These are phyloP conservation scores for Xerocomellus chrysenteron DNA, from an alignment of 768 basidiomycete species.

Conservation along the genomic window DNA sequence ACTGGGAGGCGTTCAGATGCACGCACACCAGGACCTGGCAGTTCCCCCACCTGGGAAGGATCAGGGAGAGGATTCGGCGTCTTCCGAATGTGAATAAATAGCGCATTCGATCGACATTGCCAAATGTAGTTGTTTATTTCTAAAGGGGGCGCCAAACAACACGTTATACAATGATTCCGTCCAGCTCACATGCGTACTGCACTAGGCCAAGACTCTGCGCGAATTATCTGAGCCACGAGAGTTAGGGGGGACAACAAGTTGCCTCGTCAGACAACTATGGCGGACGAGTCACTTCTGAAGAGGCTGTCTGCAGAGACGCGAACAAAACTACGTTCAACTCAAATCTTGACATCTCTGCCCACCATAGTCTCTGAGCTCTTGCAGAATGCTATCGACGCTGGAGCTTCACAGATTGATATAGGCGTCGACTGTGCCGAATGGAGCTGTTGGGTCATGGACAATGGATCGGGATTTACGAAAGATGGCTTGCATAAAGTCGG, in stretches of 20 bases:
- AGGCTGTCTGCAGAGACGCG: constrained; percentile 63
- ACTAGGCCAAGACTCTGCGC: neutral
- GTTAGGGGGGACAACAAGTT: neutral
- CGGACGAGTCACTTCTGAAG: constrained; percentile 18
- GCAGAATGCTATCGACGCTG: constrained; percentile 88
- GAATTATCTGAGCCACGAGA: neutral
- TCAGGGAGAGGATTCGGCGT: constrained; percentile 76
- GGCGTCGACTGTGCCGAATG: constrained; percentile 75
- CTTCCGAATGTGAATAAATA: constrained; percentile 72
- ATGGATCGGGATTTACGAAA: constrained; percentile 74
- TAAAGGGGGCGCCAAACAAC: constrained; percentile 24
- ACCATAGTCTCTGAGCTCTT: constrained; percentile 82
- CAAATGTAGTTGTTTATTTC: constrained; percentile 29
- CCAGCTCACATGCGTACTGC: neutral
- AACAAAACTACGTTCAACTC: constrained; percentile 73
- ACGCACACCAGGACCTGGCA: constrained; percentile 3
- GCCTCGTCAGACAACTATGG: constrained; percentile 12
- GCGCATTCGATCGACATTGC: constrained; percentile 20
- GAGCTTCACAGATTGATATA: constrained; percentile 64
- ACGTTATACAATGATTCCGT: neutral
- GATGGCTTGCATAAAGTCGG: constrained; percentile 57
- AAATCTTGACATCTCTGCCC: constrained; percentile 79
- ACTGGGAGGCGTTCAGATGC: constrained; percentile 40
- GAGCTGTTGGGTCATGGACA: constrained; percentile 83
- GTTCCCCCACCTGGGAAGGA: constrained; percentile 62